These are phyloP conservation scores for Hericium coralloides DNA, from an alignment of 768 basidiomycete species.

Conservation along the genomic window DNA sequence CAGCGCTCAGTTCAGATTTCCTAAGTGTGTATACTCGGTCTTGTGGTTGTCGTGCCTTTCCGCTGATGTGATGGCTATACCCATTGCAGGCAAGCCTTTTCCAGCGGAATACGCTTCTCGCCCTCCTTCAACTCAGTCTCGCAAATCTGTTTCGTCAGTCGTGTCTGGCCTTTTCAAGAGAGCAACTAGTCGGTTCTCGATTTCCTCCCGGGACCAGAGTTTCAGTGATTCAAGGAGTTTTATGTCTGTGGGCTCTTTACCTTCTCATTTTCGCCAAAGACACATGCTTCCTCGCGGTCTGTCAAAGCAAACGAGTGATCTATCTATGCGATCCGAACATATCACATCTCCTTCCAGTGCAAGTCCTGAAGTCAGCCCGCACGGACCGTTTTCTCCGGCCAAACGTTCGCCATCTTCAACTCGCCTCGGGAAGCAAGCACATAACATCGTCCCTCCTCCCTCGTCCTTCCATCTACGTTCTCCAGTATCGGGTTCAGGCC, in stretches of 20 bases:
- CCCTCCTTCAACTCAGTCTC: slow-evolving; percentile 9
- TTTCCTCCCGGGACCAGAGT: slow-evolving; percentile 14
- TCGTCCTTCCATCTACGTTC: slow-evolving; percentile 22
- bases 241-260: slow-evolving; percentile 18
- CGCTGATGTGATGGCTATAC: background rate
- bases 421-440: slow-evolving; percentile 28
- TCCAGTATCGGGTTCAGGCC: slow-evolving; percentile 9
- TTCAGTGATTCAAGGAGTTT: slow-evolving; percentile 21
- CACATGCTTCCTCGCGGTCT: slow-evolving; percentile 25
- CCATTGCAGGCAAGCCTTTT: background rate
- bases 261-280: slow-evolving; percentile 13
- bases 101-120: slow-evolving; percentile 8
- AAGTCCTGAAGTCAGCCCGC: slow-evolving; percentile 16
- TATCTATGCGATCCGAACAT: slow-evolving; percentile 39
- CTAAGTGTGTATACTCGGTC: background rate
- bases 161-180: slow-evolving; percentile 28
- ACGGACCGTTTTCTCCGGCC: slow-evolving; percentile 16
- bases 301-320: slow-evolving; percentile 41
- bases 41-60: background rate
- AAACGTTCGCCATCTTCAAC: slow-evolving; percentile 14
- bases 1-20: slow-evolving; percentile 3
- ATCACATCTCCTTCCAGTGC: slow-evolving; percentile 28
- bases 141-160: slow-evolving; percentile 22
- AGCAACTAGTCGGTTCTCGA: slow-evolving; percentile 21
- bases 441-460: slow-evolving; percentile 19